Base-by-base conservation (phyloP, 2,329 filamentous ascomycete genomes). In the Cladosporium sp. region DNA sequence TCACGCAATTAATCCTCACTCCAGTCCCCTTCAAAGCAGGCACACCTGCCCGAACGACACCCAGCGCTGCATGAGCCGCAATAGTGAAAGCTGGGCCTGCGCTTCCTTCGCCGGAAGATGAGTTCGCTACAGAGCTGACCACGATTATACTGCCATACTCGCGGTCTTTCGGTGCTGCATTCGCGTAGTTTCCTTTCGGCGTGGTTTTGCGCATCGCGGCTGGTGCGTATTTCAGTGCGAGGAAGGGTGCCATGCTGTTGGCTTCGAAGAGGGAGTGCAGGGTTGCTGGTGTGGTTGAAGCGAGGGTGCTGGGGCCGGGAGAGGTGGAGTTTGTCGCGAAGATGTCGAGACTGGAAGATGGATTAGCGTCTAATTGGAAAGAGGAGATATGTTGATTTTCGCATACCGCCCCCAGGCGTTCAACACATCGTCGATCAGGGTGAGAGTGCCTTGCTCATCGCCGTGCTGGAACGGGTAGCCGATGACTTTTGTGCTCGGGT, bases 81-180 rank as follows among this genome's bases (percentile, higher is more conserved):
- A 84, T 82, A 0, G 80, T 83, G 53, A 79, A 82, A n/a, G 73
- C 75, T 0, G 80, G 79, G 0, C 80, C 79, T 79, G 80, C 82
- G 59, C 79, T 80, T 3, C 73, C 73, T 7, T 80, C 80, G 54
- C 80, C 79, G 19, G 75, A 77, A 20, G 74, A 76, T 4, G 45
- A 41, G 37, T 40, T 48, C 2, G 80, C 80, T 0, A 82, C 79
- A 39, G 71, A 76, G 15, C 74, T 75, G 2, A 84, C 79, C n/a
- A 84, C 79, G 38, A 84, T 74, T 52, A 84, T 83, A 56, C 74
- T 79, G 2, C 81, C 81, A 59, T 84, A 84, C n/a, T 72, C 70
- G 43, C 75, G 72, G 56, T 77, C 75, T 59, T 84, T 84, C 0
- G 79, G 78, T 9, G 79, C 77, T 1, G 82, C 81, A 58, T 84